Conservation (phyloP, 257 asterid species). For the Ilex asprella region DNA sequence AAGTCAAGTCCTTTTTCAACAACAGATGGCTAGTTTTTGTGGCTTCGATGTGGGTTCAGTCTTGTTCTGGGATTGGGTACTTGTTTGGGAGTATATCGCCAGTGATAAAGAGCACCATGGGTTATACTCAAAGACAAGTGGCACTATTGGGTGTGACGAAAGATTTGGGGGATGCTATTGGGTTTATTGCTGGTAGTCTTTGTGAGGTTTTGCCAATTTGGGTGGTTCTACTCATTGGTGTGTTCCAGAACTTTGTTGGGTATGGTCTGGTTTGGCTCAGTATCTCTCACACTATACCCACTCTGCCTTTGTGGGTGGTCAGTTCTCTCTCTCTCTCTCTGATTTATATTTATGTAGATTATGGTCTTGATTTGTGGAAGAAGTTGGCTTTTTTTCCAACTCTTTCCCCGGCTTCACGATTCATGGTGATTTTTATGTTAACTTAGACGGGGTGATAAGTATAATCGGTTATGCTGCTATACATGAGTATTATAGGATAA, state of each 20-base stretch:
- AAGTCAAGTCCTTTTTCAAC: conserved; percentile 26
- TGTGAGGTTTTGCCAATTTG: conserved; percentile 72
- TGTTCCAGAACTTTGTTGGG: conserved; percentile 71
- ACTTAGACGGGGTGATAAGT: too few species aligned
- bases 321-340: conserved; percentile 18
- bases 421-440: too few species aligned
- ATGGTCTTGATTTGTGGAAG: too few species aligned
- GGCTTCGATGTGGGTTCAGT: conserved; percentile 94
- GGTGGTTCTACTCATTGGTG: conserved; percentile 65
- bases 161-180: conserved; percentile 84
- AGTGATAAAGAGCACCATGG: conserved; percentile 53
- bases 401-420: neutral
- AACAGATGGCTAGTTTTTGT: conserved; percentile 90
- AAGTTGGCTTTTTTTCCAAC: conserved; percentile 5
- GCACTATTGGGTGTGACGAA: conserved; percentile 85
- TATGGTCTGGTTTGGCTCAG: conserved; percentile 85
- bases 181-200: conserved; percentile 59
- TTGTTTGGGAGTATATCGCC: conserved; percentile 86
- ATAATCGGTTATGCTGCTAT: too few species aligned
- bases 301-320: conserved; percentile 81
- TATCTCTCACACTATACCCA: conserved; percentile 44
- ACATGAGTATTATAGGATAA: too few species aligned
- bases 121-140: conserved; percentile 70
- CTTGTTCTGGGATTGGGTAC: conserved; percentile 86
- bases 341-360: neutral